Conservation (phyloP, 768 basidiomycete species). For the Bullera alba region DNA sequence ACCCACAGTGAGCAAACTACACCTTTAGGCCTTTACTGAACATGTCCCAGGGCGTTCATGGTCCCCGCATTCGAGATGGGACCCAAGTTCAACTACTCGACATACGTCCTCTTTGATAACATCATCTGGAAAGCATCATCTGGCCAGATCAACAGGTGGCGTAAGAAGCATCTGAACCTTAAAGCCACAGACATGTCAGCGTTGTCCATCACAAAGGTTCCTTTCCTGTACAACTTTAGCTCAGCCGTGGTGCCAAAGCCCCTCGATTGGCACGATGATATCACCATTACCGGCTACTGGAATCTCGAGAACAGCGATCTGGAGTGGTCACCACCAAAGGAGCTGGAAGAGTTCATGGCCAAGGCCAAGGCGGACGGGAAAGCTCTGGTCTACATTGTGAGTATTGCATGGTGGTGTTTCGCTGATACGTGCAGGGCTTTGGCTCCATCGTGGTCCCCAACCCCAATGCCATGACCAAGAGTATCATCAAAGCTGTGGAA, state of each 20-base stretch:
- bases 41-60: constrained; percentile 61
- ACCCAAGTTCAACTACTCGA: constrained; percentile 53
- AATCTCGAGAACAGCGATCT: constrained; percentile 60
- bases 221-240: constrained; percentile 65
- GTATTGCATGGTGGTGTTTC: neutral
- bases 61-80: constrained; percentile 59
- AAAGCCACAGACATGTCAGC: constrained; percentile 57
- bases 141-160: constrained; percentile 62
- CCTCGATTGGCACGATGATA: constrained; percentile 62
- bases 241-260: constrained; percentile 62
- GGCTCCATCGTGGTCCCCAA: constrained; percentile 63
- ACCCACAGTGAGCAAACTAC: too few relatives aligned
- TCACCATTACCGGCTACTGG: constrained; percentile 52
- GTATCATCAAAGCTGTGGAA: constrained; percentile 57
- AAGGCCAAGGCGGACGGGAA: constrained; percentile 56
- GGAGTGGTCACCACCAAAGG: constrained; percentile 54
- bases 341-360: constrained; percentile 54
- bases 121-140: constrained; percentile 64
- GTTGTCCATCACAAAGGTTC: constrained; percentile 54
- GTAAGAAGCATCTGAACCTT: constrained; percentile 53
- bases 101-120: constrained; percentile 59
- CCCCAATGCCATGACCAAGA: constrained; percentile 54
- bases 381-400: constrained; percentile 60
- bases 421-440: constrained; percentile 48
- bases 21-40: too few relatives aligned